Evolutionary conservation across 2,329 filamentous ascomycete genomes (phyloP), one percentile per base, ranked within the genome.

Genomic region (Microsporum audouinii): DNA sequence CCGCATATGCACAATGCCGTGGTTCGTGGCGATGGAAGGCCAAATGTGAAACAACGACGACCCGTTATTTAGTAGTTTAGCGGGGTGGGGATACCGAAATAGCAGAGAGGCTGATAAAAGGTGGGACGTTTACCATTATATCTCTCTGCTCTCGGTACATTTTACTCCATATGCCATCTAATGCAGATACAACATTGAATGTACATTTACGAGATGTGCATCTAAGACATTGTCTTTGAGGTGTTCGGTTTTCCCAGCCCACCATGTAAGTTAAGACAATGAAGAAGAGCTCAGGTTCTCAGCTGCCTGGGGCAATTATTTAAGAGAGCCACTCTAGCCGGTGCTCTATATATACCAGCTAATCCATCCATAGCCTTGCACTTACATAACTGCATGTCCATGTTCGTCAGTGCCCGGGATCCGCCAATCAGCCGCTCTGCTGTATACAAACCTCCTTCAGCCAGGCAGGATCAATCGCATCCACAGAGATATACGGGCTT

Each of bases 381-480:
- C 17, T 23, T 23, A 23, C 17, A 23, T 23, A 23, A 23, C 17
- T 23, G 17, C 17, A 23, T 23, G 17, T 23, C 17, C 17, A 23
- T 23, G 17, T 23, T 23, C 17, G 17, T 23, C 17, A 23, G 17
- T 23, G 17, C 17, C 17, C 17, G 17, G 17, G 17, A 23, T 23
- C 39, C 39, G n/a, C 14, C 39, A n/a, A 29, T 51, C 27, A 14
- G 23, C 45, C 45, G 14, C 27, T 31, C 10, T 31, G 45, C 45
- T 51, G 23, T 12, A n/a, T n/a, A 23, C 27, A 12, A 17, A 69
- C 61, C n/a, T 66, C 67, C 49, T 65, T 61, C 65, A 71, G 64
- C 71, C 72, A 73, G 41, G 68, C 64, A 2, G 70, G 71, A 63
- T 73, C 72, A 61, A 73, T 70, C 5, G 61, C 64, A 51, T 71